Conservation (phyloP, 2,329 filamentous ascomycete genomes). For the Colletotrichum abscissum region DNA sequence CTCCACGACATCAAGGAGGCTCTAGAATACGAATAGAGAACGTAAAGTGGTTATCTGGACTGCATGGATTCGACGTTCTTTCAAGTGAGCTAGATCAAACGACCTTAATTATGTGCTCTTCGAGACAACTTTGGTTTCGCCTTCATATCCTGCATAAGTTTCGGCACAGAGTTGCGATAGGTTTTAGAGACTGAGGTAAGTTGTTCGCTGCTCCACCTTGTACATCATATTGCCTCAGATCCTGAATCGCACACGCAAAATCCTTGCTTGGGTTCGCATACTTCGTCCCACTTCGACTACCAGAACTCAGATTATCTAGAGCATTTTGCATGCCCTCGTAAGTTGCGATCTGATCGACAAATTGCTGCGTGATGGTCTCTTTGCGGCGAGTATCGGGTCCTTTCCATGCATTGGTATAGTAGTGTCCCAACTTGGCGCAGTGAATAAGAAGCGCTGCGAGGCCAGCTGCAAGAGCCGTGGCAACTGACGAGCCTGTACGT, state of each 20-base stretch:
- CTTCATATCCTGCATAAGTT: background rate
- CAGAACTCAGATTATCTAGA: background rate
- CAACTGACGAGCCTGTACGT: slow-evolving; percentile 40
- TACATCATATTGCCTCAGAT: background rate
- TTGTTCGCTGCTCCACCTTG: background rate
- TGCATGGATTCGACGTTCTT: background rate
- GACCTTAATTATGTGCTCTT: background rate
- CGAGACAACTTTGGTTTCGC: background rate
- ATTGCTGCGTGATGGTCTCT: background rate
- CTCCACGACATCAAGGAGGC: background rate
- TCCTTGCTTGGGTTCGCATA: background rate
- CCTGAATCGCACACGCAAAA: background rate
- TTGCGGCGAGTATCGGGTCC: background rate
- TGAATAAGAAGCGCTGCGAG: slow-evolving; percentile 46
- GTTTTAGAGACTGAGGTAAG: background rate
- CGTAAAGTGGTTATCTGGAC: background rate
- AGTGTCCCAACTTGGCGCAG: slow-evolving; percentile 38
- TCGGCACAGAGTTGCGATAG: background rate
- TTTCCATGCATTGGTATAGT: slow-evolving; percentile 29
- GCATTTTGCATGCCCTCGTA: background rate
- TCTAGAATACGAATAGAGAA: background rate
- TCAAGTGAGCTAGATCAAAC: background rate
- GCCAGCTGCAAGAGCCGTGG: slow-evolving; percentile 45
- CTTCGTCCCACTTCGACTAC: background rate
- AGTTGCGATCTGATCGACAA: background rate